Percentiles rank a stretch among this genome's conserved stretches.
phyloP scores from a whole-genome alignment of 331 rosid species.

The Quercus tomentella region DNA sequence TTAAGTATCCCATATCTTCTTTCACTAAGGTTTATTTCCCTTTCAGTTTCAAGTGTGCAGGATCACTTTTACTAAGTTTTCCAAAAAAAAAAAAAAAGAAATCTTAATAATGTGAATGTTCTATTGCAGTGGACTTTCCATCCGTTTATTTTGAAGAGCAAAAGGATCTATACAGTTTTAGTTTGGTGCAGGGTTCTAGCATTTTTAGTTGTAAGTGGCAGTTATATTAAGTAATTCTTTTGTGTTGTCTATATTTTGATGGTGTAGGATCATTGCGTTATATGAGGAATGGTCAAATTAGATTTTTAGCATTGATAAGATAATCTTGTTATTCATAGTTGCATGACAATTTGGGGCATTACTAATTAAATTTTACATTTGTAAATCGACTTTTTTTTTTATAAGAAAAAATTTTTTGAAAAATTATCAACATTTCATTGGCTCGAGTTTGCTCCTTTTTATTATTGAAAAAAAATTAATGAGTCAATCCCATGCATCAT shows the following conservation, averaged over 20 bases:
- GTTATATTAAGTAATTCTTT: neutral
- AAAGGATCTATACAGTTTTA: slow-evolving; percentile 87
- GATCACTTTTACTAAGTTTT: neutral
- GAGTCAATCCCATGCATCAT: neutral
- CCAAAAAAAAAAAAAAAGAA: no score
- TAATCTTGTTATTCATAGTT: neutral
- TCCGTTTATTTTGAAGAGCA: slow-evolving; percentile 87
- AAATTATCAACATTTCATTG: neutral
- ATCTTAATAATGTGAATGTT: slow-evolving; percentile 24
- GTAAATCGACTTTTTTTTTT: no score
- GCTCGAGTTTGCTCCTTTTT: neutral
- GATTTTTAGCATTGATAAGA: neutral
- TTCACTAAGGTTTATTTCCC: neutral
- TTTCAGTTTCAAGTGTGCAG: neutral
- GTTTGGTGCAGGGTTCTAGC: slow-evolving; percentile 97
- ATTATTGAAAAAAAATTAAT: neutral
- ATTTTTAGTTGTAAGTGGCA: slow-evolving; percentile 82
- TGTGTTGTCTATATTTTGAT: neutral
- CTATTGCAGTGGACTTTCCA: slow-evolving; percentile 93
- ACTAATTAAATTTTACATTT: neutral
- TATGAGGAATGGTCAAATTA: neutral
- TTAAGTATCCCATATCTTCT: neutral
- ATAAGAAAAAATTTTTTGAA: no score
- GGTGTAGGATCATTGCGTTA: neutral
- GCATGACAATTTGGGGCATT: neutral